These are phyloP conservation scores for Carex pumila DNA, from an alignment of 176 grass and related monocot genomes.

Conservation along the genomic window DNA sequence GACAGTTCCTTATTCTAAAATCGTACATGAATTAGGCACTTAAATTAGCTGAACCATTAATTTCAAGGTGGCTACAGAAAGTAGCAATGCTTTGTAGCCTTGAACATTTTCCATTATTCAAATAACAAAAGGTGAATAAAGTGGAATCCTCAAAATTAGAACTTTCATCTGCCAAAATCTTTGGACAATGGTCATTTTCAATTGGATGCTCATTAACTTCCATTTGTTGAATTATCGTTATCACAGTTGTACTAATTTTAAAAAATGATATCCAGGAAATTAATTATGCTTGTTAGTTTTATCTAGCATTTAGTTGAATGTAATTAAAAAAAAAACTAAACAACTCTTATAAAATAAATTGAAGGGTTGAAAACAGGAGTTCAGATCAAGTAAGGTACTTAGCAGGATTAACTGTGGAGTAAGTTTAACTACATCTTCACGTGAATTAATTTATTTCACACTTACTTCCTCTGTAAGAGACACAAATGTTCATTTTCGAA, in stretches of 20 bases:
- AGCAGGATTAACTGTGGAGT: too few relatives aligned
- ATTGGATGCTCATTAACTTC: not conserved
- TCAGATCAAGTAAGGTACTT: too few relatives aligned
- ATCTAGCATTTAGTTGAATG: not conserved
- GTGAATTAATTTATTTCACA: too few relatives aligned
- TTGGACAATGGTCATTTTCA: not conserved
- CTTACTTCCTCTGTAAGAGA: too few relatives aligned
- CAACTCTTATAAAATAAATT: not conserved
- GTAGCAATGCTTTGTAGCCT: not conserved
- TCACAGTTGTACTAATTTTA: not conserved
- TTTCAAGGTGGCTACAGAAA: not conserved
- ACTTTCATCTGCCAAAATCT: not conserved
- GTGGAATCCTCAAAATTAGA: too few relatives aligned
- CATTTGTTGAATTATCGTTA: slow-evolving; percentile 1
- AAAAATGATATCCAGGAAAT: too few relatives aligned
- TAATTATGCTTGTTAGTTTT: not conserved
- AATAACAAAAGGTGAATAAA: too few relatives aligned
- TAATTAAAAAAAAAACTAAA: not conserved
- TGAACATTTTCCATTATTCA: not conserved
- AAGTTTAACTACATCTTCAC: too few relatives aligned
- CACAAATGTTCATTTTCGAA: too few relatives aligned
- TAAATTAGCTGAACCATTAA: not conserved
- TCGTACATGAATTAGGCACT: not conserved
- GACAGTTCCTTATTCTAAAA: too few relatives aligned
- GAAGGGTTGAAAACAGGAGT: too few relatives aligned